A percentile compares a stretch with the other conserved stretches of the same genome.
phyloP scores from a whole-genome alignment of 2,329 filamentous ascomycete species.

The Hawksworthiomyces lignivorus region DNA sequence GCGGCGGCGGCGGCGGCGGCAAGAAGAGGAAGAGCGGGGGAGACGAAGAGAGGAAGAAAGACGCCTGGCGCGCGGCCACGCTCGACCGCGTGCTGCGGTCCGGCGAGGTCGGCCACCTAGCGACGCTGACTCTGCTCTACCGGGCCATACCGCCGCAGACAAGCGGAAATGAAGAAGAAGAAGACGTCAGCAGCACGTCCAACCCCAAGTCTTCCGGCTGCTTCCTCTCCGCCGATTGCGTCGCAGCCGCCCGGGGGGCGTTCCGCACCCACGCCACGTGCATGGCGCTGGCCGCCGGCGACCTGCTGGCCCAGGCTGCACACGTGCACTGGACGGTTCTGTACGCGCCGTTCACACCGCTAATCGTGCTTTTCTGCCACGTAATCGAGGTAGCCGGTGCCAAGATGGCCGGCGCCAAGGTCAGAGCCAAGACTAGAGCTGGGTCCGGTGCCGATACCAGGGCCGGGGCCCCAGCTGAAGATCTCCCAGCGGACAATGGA shows the following conservation, averaged over 20 bases:
- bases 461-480: too few species aligned
- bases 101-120: conserved; percentile 40
- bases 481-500: too few species aligned
- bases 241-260: conserved; percentile 42
- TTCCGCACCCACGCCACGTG: conserved; percentile 37
- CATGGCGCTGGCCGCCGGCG: conserved; percentile 33
- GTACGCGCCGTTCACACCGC: conserved; percentile 51
- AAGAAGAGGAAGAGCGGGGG: not conserved
- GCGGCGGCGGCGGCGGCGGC: not conserved
- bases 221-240: conserved; percentile 34
- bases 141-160: conserved; percentile 36
- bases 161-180: too few species aligned
- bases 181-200: conserved; percentile 5
- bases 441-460: too few species aligned
- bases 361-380: conserved; percentile 53
- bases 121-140: conserved; percentile 44
- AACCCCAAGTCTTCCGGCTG: too few species aligned
- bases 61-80: not conserved
- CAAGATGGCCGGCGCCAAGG: conserved; percentile 28
- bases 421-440: too few species aligned
- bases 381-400: conserved; percentile 36
- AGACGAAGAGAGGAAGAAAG: not conserved
- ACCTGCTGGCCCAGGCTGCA: conserved; percentile 31
- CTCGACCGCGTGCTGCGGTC: conserved; percentile 32
- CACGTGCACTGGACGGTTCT: conserved; percentile 49